Conservation (phyloP, 495 filamentous ascomycete species). For the Cryomyces minteri region DNA sequence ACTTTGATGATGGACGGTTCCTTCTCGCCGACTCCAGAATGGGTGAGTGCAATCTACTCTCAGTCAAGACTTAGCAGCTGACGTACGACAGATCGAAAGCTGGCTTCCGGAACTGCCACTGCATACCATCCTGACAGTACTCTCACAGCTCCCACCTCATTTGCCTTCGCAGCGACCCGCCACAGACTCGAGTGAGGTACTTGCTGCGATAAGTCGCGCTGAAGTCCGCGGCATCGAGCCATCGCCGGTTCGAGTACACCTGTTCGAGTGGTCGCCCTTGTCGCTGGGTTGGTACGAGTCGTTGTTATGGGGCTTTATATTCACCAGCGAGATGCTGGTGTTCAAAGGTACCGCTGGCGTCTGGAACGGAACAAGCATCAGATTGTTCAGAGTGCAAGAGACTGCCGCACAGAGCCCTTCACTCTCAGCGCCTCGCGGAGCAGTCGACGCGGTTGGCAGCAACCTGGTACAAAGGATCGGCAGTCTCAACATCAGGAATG, state of each 20-base stretch:
- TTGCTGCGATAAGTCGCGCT: slow-evolving; percentile 10
- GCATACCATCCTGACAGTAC: slow-evolving; percentile 72
- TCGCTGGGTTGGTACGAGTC: slow-evolving; percentile 94
- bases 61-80: not conserved
- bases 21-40: slow-evolving; percentile 63
- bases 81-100: slow-evolving; percentile 51
- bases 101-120: slow-evolving; percentile 89
- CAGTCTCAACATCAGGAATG: slow-evolving; percentile 39
- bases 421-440: slow-evolving; percentile 67
- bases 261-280: slow-evolving; percentile 88
- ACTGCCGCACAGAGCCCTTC: slow-evolving; percentile 62
- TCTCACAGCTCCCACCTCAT: slow-evolving; percentile 35
- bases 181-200: slow-evolving; percentile 4
- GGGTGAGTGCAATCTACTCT: slow-evolving; percentile 31
- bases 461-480: slow-evolving; percentile 81
- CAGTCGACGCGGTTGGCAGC: slow-evolving; percentile 88
- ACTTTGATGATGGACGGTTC: slow-evolving; percentile 29
- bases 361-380: slow-evolving; percentile 82
- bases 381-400: slow-evolving; percentile 80
- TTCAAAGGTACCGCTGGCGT: slow-evolving; percentile 79
- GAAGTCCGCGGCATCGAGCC: slow-evolving; percentile 50
- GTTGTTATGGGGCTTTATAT: slow-evolving; percentile 89
- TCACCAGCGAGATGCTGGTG: slow-evolving; percentile 75
- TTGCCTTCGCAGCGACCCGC: slow-evolving; percentile 18
- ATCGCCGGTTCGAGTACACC: slow-evolving; percentile 57